Evolutionary conservation across 2,329 filamentous ascomycete species (phyloP).

Genomic region (Neonectria hederae): DNA sequence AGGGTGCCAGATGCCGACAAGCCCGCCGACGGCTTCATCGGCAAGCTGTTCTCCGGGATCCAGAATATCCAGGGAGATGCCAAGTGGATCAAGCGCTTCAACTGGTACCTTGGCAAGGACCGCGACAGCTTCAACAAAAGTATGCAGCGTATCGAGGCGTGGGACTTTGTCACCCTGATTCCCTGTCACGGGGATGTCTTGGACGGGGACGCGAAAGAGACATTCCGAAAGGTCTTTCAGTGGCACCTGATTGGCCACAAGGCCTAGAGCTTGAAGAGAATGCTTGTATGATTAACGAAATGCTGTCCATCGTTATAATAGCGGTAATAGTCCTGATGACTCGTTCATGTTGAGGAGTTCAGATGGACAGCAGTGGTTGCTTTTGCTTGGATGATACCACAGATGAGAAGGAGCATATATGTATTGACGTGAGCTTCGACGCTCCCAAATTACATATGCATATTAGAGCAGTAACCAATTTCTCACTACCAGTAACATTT

Average conservation of each 20-base stretch:
- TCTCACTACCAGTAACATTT: background rate
- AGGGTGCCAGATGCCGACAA: conserved; percentile 59
- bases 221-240: conserved; percentile 80
- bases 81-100: conserved; percentile 80
- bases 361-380: conserved; percentile 2
- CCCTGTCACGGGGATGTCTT: conserved; percentile 95
- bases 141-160: conserved; percentile 73
- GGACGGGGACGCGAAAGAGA: conserved; percentile 74
- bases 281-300: background rate
- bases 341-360: conserved; percentile 11
- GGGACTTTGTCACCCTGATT: conserved; percentile 87
- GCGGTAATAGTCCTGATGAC: background rate
- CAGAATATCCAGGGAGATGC: conserved; percentile 71
- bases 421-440: background rate
- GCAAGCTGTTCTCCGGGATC: conserved; percentile 59
- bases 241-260: conserved; percentile 75
- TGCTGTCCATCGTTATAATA: conserved; percentile 6
- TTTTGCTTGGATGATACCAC: conserved; percentile 28
- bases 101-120: conserved; percentile 80
- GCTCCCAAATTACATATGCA: background rate
- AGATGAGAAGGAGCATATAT: conserved; percentile 4
- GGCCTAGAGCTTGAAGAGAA: background rate
- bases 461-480: background rate
- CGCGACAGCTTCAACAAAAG: conserved; percentile 75
- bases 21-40: conserved; percentile 49